Evolutionary conservation across 345 rosid genomes (phyloP).

Genomic region (Brassica juncea): DNA sequence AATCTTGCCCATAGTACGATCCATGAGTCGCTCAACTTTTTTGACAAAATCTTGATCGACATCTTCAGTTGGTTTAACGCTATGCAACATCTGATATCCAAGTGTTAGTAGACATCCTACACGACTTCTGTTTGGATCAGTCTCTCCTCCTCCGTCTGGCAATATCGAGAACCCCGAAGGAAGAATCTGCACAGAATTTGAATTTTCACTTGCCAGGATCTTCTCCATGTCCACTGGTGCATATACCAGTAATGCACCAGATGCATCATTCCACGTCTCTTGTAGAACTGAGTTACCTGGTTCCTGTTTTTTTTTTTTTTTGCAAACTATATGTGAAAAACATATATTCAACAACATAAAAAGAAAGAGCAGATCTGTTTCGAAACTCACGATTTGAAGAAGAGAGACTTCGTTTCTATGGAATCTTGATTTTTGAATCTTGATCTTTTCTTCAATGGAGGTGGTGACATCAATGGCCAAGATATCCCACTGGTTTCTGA

Average conservation of each 20-base stretch:
- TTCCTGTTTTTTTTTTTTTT: constrained; percentile 18
- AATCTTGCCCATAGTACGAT: constrained; percentile 48
- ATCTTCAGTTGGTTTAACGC: constrained; percentile 38
- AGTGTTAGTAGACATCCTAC: constrained; percentile 47
- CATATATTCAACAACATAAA: neutral
- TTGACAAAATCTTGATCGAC: constrained; percentile 36
- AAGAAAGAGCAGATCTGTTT: neutral
- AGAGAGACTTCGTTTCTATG: constrained; percentile 46
- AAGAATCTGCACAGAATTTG: constrained; percentile 39
- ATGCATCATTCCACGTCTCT: constrained; percentile 58
- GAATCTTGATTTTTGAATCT: constrained; percentile 37
- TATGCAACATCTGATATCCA: constrained; percentile 53
- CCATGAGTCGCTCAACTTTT: constrained; percentile 42
- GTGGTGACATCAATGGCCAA: constrained; percentile 39
- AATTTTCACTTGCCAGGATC: constrained; percentile 43
- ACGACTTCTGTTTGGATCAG: constrained; percentile 8
- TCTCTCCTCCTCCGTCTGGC: constrained; percentile 38
- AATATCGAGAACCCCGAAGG: constrained; percentile 60
- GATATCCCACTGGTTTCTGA: constrained; percentile 54
- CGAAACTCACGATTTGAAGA: constrained; percentile 44
- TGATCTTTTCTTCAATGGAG: constrained; percentile 37
- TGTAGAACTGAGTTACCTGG: constrained; percentile 47
- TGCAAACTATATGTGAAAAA: constrained; percentile 10
- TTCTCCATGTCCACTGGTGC: constrained; percentile 50
- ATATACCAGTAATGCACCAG: constrained; percentile 54